These are phyloP conservation scores for Cunninghamia lanceolata DNA, from an alignment of 75 land plant genomes.

Conservation along the genomic window DNA sequence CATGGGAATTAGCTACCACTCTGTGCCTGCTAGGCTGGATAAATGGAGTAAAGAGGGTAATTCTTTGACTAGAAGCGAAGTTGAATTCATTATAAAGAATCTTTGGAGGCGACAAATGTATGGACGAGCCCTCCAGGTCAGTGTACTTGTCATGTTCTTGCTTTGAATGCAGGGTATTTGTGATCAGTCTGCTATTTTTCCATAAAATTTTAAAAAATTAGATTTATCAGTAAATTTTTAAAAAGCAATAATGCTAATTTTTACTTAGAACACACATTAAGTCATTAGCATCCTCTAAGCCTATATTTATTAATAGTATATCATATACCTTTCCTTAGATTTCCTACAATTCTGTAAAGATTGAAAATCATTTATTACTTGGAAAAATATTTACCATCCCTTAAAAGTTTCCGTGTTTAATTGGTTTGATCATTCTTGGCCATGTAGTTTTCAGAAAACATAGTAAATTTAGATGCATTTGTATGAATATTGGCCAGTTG, in stretches of 20 bases:
- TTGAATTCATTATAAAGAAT: not conserved
- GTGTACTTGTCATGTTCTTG: not conserved
- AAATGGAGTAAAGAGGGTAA: constrained; percentile 42
- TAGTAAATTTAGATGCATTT: not conserved
- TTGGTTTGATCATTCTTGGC: not conserved
- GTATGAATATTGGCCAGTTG: not conserved
- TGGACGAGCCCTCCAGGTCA: constrained; percentile 33
- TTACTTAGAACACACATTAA: not conserved
- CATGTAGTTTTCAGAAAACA: not conserved
- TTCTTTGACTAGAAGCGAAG: constrained; percentile 12
- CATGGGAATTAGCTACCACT: not conserved
- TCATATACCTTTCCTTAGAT: not conserved
- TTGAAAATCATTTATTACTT: not conserved
- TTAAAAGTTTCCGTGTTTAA: not conserved
- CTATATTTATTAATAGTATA: too few species aligned
- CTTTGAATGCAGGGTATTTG: not conserved
- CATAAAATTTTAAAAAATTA: too few species aligned
- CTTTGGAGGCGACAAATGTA: constrained; percentile 16
- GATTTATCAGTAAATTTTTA: not conserved
- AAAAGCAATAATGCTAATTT: not conserved
- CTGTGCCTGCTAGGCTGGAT: constrained; percentile 12
- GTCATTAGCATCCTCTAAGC: not conserved
- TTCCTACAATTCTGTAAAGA: not conserved
- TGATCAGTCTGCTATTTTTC: not conserved
- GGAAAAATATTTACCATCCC: not conserved